Evolutionary conservation across 192 early-diverging fungal species (phyloP).

Genomic region (Linnemannia elongata): DNA sequence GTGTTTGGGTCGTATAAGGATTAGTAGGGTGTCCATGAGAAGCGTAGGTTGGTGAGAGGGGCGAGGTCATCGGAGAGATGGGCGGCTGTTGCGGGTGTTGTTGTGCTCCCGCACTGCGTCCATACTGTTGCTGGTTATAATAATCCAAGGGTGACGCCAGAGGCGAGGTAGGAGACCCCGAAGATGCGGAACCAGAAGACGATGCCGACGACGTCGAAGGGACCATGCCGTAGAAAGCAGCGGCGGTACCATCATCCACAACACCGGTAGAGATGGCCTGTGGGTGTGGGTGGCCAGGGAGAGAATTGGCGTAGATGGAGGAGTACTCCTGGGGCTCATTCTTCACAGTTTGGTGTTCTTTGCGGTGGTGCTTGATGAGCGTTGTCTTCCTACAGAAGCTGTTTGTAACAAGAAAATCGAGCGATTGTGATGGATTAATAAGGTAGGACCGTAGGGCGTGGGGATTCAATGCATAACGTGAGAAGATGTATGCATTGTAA

Average conservation of each 20-base stretch:
- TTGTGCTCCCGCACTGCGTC: neutral
- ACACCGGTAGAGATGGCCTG: neutral
- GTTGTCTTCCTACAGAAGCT: conserved; percentile 69
- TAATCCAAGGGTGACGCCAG: neutral
- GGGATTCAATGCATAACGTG: no score
- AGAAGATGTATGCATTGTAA: no score
- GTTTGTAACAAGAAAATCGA: neutral
- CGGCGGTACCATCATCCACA: neutral
- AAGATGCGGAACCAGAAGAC: neutral
- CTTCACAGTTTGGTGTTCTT: conserved; percentile 28
- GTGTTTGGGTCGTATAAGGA: neutral
- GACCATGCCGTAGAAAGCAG: neutral
- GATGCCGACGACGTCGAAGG: neutral
- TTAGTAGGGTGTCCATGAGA: neutral
- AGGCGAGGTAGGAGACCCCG: neutral
- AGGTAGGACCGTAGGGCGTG: neutral
- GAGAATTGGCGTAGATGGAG: neutral
- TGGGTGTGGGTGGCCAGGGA: neutral
- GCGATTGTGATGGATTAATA: neutral
- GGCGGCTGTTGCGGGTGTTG: neutral
- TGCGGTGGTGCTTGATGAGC: conserved; percentile 64
- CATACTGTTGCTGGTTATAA: neutral
- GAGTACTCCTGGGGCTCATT: neutral
- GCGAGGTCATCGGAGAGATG: neutral
- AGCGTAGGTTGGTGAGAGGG: neutral